These are phyloP conservation scores for Monascus ruber DNA, from an alignment of 2,329 filamentous ascomycete species.

Conservation along the genomic window DNA sequence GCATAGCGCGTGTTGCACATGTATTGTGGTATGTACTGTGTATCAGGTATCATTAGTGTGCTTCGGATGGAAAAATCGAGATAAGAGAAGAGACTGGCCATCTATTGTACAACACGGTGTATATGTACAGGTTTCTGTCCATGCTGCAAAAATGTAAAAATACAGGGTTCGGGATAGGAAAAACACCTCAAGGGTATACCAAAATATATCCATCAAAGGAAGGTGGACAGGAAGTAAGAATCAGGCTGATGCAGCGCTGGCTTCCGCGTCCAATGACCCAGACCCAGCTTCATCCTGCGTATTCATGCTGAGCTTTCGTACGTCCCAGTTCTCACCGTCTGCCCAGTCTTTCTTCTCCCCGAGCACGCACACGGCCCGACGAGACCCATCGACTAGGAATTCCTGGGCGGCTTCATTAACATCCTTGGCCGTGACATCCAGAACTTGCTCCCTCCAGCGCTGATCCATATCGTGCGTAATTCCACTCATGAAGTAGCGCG, in stretches of 20 bases:
- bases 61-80: conserved; percentile 3
- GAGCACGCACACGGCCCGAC: conserved; percentile 58
- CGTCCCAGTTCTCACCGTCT: conserved; percentile 55
- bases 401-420: conserved; percentile 71
- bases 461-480: conserved; percentile 86
- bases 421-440: conserved; percentile 74
- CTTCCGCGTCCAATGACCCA: conserved; percentile 6
- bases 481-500: conserved; percentile 72
- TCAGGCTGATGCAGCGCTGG: conserved; percentile 16
- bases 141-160: conserved; percentile 4
- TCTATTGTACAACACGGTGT: conserved; percentile 12
- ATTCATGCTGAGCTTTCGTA: conserved; percentile 60
- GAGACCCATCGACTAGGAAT: conserved; percentile 60
- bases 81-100: conserved; percentile 4
- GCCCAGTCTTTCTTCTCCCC: conserved; percentile 76
- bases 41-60: conserved; percentile 1
- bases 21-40: conserved; percentile 7
- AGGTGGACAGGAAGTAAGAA: not conserved
- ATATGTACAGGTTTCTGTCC: conserved; percentile 10
- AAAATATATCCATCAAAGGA: not conserved
- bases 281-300: conserved; percentile 29
- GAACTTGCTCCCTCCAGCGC: conserved; percentile 64
- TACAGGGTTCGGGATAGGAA: conserved; percentile 6
- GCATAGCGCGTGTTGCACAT: conserved; percentile 33
- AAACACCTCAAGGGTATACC: conserved; percentile 2